Evolutionary conservation across 192 early-diverging fungal genomes (phyloP), one percentile per base, ranked within the genome.

Genomic region (Entomortierella parvispora): DNA sequence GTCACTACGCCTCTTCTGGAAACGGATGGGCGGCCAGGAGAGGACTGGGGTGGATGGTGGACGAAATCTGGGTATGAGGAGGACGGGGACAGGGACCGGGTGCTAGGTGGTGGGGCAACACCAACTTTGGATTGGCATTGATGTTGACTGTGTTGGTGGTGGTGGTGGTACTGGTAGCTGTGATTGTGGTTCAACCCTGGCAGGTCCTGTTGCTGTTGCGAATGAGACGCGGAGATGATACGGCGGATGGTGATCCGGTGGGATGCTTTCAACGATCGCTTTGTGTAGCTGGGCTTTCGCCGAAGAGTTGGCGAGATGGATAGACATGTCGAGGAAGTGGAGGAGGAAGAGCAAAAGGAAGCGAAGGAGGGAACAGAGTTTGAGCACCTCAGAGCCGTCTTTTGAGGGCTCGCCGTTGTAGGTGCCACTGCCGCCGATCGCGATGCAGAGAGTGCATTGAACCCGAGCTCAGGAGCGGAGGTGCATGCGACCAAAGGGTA

Each of bases 221-320:
- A 56, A 12, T 58, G 58, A 1, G 64, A 66, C 2, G 22, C 44
- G 28, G 52, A 57, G 59, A 68, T 74, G 50, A 74, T 68, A 20
- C 65, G 71, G 3, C 65, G 64, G 22, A 62, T 49, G 8, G 71
- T 37, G 23, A 26, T n/a, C 20, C 65, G 29, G 20, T 62, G 64
- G 14, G 65, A 44, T 5, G 71, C 44, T 31, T 76, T 66, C 37
- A 55, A 65, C 0, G 71, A 55, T 55, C 71, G 40, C 20, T 42
- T 56, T 17, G 46, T 56, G 15, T 44, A 51, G 28, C 71, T 76
- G 12, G 65, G 18, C 25, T 64, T 61, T 26, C 57, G 42, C 25
- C 40, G 52, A 14, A 74, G 20, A 9, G 69, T 20, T 9, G 58
- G 33, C 32, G 68, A 40, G 22, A n/a, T 15, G 15, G 22, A 29